Evolutionary conservation across 1,284 basidiomycete species (phyloP), one percentile per base, ranked within the genome.

Genomic region (Boletellus deceptivus): DNA sequence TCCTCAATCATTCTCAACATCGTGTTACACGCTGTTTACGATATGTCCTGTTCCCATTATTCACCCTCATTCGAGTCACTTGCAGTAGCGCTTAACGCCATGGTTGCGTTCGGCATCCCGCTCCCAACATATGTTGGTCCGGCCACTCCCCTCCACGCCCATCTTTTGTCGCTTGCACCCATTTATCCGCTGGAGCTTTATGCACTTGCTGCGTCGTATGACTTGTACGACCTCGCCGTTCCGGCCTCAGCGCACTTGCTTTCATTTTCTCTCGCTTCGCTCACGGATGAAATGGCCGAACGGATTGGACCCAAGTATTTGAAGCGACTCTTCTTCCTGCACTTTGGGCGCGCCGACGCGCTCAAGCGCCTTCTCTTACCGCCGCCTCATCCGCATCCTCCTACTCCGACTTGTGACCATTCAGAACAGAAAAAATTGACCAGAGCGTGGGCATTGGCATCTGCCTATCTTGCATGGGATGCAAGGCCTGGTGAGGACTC

Each of bases 401-500:
- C 83, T 7, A 84, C 79, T 0, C 60, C 72, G 8, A 60, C 65
- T 24, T 85, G 83, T 55, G 80, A 83, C 60, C 80, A 81, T 54
- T 65, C 72, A 1, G 79, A 83, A 58, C 83, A 86, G 63, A 84
- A 83, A 64, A 81, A 75, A 54, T 56, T 85, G 34, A 80, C 79
- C 2, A 69, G 83, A 38, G 83, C 83, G 5, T 85, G 83, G 83
- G 82, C 83, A 37, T 61, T 85, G 41, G 83, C 83, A 18, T 79
- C 78, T 1, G 83, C 83, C 5, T 85, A 85, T 64, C 75, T 85
- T 14, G 80, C 82, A 11, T 85, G 83, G 83, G 83, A 84, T 64
- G 79, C 83, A 41, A 67, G 82, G 48, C 83, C 83, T 56, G 83
- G 83, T 84, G 56, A 50, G 70, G 59, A 27, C 17, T 41, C 22